Evolutionary conservation across 768 basidiomycete genomes (phyloP).

Genomic region (Calocera cornea): DNA sequence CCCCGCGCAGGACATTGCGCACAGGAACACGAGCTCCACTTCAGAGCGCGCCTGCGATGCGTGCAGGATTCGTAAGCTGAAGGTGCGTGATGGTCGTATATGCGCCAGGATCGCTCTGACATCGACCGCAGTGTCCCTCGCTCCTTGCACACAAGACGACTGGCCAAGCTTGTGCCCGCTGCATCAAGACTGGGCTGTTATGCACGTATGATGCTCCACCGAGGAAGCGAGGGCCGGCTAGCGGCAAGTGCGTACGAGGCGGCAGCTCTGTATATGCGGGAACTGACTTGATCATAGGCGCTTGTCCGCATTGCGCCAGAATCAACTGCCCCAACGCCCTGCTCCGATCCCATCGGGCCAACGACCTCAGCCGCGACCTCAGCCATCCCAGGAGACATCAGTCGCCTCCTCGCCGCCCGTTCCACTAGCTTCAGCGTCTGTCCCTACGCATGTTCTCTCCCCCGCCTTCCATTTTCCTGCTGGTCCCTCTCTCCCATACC

Average conservation of each 20-base stretch:
- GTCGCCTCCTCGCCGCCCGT: neutral
- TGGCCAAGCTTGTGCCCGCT: neutral
- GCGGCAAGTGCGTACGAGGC: neutral
- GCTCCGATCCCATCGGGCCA: neutral
- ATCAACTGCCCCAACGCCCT: neutral
- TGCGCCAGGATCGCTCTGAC: neutral
- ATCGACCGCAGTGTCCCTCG: neutral
- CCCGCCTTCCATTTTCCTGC: neutral
- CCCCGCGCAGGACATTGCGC: too few species aligned
- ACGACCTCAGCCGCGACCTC: neutral
- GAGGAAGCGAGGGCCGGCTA: neutral
- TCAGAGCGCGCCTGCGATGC: neutral
- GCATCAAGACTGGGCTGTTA: neutral
- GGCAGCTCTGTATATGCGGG: neutral
- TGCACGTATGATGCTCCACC: constrained; percentile 1
- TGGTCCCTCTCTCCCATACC: neutral
- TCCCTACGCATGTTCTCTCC: neutral
- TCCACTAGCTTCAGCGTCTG: neutral
- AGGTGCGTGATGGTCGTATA: neutral
- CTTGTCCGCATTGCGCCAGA: neutral
- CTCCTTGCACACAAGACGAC: constrained; percentile 1
- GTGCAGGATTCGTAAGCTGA: constrained; percentile 4
- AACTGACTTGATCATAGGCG: neutral
- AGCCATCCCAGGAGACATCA: neutral
- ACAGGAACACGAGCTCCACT: neutral